Evolutionary conservation across 2,329 filamentous ascomycete species (phyloP).

Genomic region (Colletotrichum abscissum): DNA sequence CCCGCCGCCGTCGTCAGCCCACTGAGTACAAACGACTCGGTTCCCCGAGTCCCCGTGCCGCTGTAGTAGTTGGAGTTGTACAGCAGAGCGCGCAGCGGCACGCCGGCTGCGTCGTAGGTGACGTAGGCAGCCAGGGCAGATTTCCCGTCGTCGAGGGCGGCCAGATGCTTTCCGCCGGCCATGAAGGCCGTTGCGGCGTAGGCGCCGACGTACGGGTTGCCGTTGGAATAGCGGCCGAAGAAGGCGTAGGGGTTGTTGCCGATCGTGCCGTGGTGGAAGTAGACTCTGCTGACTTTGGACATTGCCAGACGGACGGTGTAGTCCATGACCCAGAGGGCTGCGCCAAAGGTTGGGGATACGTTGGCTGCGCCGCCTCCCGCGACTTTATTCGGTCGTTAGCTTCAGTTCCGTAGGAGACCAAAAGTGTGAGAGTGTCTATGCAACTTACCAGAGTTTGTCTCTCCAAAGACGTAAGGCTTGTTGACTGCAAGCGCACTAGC

Average conservation of each 20-base stretch:
- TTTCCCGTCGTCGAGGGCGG: conserved; percentile 56
- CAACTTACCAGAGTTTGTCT: conserved; percentile 59
- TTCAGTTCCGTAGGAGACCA: neutral
- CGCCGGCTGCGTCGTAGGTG: conserved; percentile 45
- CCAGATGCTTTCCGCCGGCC: conserved; percentile 54
- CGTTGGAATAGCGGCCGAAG: conserved; percentile 60
- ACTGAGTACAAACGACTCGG: conserved; percentile 12
- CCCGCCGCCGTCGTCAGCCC: neutral
- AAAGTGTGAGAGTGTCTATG: neutral
- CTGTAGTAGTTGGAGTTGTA: conserved; percentile 58
- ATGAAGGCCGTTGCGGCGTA: conserved; percentile 58
- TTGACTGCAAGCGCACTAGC: conserved; percentile 49
- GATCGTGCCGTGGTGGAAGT: conserved; percentile 65
- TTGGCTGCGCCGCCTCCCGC: conserved; percentile 22
- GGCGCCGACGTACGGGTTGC: conserved; percentile 63
- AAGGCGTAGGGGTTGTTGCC: conserved; percentile 62
- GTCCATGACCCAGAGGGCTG: conserved; percentile 54
- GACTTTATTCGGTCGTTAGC: neutral
- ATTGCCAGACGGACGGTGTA: conserved; percentile 39
- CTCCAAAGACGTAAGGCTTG: conserved; percentile 60
- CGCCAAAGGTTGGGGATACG: conserved; percentile 49
- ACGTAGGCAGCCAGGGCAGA: conserved; percentile 58
- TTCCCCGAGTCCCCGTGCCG: neutral
- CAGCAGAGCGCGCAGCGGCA: conserved; percentile 47
- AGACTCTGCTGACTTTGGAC: conserved; percentile 39